Conservation (phyloP, 176 grass and related monocot genomes). For the Hordeum marinum region DNA sequence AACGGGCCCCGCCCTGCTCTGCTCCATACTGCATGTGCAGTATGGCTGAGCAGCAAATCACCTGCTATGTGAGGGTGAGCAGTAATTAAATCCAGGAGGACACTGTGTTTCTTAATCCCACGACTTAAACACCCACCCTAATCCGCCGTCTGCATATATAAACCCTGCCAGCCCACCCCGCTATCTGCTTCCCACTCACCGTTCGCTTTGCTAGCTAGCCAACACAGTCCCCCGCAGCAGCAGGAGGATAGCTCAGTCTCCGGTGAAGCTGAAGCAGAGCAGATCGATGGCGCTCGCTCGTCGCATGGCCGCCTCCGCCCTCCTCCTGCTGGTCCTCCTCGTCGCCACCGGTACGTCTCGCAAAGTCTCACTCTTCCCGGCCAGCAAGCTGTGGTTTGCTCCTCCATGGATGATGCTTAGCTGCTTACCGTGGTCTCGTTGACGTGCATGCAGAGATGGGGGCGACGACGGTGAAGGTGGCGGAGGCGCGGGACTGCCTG, state of each 20-base stretch:
- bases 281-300: constrained; percentile 29
- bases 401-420: background rate
- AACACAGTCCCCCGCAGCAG: background rate
- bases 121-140: background rate
- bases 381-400: background rate
- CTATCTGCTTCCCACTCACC: background rate
- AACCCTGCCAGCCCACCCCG: background rate
- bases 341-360: constrained; percentile 36
- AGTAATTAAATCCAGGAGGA: too few relatives aligned
- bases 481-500: constrained; percentile 57
- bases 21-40: too few relatives aligned
- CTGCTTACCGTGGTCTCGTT: too few relatives aligned
- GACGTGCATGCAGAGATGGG: constrained; percentile 34
- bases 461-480: constrained; percentile 29
- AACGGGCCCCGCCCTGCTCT: too few relatives aligned
- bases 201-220: background rate
- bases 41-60: too few relatives aligned
- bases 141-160: background rate
- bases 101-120: background rate
- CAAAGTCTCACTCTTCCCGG: too few relatives aligned
- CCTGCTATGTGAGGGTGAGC: background rate
- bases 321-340: constrained; percentile 53
- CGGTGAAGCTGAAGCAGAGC: background rate
- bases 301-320: constrained; percentile 31
- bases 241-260: background rate